Conservation (phyloP, 306 rosid genomes). For the Begonia loranthoides region DNA sequence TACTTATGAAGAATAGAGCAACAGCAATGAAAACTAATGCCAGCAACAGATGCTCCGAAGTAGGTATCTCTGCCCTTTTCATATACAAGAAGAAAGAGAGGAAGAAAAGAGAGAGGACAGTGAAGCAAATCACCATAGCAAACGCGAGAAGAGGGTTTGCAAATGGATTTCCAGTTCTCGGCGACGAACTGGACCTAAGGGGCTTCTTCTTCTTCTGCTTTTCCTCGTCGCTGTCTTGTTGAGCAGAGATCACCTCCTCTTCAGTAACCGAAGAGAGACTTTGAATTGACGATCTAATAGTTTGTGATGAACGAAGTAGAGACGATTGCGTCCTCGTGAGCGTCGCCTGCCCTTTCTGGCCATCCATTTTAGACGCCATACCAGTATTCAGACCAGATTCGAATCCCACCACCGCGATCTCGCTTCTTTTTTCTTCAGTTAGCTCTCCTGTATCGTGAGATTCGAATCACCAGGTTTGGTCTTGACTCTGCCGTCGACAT, state of each 20-base stretch:
- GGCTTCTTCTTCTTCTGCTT: conserved; percentile 18
- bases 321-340: conserved; percentile 88
- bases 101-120: conserved; percentile 24
- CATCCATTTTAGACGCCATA: conserved; percentile 27
- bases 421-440: not conserved
- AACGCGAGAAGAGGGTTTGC: conserved; percentile 23
- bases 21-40: conserved; percentile 77
- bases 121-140: conserved; percentile 27
- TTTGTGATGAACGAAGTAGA: conserved; percentile 73
- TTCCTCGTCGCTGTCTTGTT: conserved; percentile 21
- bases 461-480: not conserved
- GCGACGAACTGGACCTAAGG: conserved; percentile 23
- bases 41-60: conserved; percentile 63
- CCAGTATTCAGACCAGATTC: not conserved
- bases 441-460: conserved; percentile 7
- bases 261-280: conserved; percentile 63
- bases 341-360: conserved; percentile 59
- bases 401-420: conserved; percentile 22
- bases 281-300: conserved; percentile 85
- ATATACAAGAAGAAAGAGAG: conserved; percentile 35
- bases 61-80: conserved; percentile 35
- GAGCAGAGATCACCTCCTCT: conserved; percentile 21
- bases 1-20: conserved; percentile 52
- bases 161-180: conserved; percentile 21
- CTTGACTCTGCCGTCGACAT: conserved; percentile 4